Conservation (phyloP, 768 basidiomycete species). For the Roridomyces roridus region DNA sequence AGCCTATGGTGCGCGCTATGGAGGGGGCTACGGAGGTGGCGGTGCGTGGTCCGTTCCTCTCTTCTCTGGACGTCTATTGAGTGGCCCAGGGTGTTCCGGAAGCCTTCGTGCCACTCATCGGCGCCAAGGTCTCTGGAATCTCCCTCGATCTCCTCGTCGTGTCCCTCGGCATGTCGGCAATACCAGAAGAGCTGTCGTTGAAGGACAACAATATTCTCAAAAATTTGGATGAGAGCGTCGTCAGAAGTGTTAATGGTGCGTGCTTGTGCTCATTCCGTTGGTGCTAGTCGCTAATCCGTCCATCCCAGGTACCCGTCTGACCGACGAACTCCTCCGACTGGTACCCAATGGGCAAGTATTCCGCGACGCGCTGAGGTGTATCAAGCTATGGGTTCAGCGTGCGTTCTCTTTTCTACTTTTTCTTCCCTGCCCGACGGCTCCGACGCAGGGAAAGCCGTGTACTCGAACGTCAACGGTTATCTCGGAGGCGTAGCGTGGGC, state of each 20-base stretch:
- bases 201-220: slow-evolving; percentile 90
- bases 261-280: neutral
- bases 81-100: slow-evolving; percentile 93
- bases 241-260: slow-evolving; percentile 93
- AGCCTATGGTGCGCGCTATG: slow-evolving; percentile 81
- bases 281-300: slow-evolving; percentile 12
- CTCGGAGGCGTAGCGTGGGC: slow-evolving; percentile 99
- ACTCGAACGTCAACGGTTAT: slow-evolving; percentile 97
- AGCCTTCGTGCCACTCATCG: slow-evolving; percentile 95
- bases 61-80: neutral
- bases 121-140: slow-evolving; percentile 88
- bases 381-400: slow-evolving; percentile 98
- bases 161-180: slow-evolving; percentile 79
- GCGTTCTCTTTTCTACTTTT: slow-evolving; percentile 37
- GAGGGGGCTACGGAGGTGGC: slow-evolving; percentile 90
- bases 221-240: slow-evolving; percentile 91
- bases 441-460: slow-evolving; percentile 89
- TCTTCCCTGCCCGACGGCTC: too few relatives aligned
- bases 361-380: slow-evolving; percentile 92
- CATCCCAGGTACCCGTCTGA: slow-evolving; percentile 86
- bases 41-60: slow-evolving; percentile 56
- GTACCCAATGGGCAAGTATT: slow-evolving; percentile 95
- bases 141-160: slow-evolving; percentile 95
- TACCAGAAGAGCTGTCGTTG: slow-evolving; percentile 90
- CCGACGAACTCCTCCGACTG: slow-evolving; percentile 91